These are phyloP conservation scores for Eutrema yunnanense DNA, from an alignment of 345 rosid genomes.

Conservation along the genomic window DNA sequence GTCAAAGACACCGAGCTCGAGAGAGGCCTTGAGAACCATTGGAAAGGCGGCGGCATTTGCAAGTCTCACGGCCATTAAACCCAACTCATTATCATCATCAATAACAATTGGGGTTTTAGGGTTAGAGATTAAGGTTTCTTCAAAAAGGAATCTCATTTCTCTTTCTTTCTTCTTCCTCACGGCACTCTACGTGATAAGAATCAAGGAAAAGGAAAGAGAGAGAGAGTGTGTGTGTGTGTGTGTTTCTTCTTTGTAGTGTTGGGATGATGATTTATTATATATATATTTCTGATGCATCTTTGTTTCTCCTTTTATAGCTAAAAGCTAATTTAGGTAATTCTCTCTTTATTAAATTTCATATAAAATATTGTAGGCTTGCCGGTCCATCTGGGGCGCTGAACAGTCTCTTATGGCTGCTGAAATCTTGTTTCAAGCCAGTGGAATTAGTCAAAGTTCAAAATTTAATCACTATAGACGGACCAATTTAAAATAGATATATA, in stretches of 20 bases:
- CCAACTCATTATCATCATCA: constrained; percentile 27
- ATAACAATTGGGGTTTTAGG: not conserved
- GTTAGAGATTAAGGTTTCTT: constrained; percentile 15
- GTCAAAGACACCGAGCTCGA: constrained; percentile 42
- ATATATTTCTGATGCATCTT: not conserved
- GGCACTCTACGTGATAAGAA: not conserved
- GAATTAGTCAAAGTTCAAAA: not conserved
- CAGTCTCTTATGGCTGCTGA: not conserved
- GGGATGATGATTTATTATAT: not conserved
- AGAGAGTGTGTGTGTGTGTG: not conserved
- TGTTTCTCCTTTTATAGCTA: constrained; percentile 12
- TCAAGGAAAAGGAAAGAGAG: not conserved
- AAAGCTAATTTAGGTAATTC: not conserved
- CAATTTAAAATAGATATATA: not conserved
- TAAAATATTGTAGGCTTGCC: not conserved
- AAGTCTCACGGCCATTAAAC: constrained; percentile 33
- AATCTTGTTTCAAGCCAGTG: not conserved
- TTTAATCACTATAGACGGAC: not conserved
- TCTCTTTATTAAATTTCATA: not conserved
- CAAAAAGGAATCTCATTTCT: constrained; percentile 1
- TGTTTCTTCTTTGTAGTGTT: not conserved
- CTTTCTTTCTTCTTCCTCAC: not conserved
- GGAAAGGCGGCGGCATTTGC: constrained; percentile 30
- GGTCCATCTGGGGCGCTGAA: constrained; percentile 12
- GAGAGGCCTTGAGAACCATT: constrained; percentile 39